Percentiles rank a stretch among this genome's conserved stretches.
These are phyloP conservation scores for Coemansia sp. DNA, from an alignment of 192 early-diverging fungal genomes.

Conservation along the genomic window DNA sequence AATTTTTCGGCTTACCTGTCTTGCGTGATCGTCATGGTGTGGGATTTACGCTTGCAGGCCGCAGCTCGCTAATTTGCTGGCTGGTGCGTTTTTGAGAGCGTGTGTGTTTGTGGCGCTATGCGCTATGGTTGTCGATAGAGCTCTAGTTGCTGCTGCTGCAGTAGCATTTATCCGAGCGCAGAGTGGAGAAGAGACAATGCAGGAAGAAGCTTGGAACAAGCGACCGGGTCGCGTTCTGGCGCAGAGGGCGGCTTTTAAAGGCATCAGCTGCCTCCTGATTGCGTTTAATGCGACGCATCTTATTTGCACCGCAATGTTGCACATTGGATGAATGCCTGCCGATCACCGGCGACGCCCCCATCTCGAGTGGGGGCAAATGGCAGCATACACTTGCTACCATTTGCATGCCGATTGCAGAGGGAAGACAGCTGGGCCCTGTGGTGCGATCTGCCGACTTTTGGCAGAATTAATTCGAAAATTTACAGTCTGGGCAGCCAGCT, in stretches of 20 bases:
- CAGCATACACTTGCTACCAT: background rate
- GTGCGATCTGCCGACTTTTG: background rate
- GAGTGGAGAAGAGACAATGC: background rate
- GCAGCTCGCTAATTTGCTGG: background rate
- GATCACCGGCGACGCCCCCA: background rate
- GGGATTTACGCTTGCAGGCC: background rate
- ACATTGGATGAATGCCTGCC: background rate
- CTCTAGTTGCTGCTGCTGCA: background rate
- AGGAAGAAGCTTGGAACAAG: background rate
- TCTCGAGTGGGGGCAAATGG: background rate
- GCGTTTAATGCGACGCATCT: background rate
- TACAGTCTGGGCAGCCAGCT: too few species aligned
- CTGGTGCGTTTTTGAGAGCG: background rate
- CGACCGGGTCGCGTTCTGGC: background rate
- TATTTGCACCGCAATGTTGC: background rate
- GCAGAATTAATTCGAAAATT: background rate
- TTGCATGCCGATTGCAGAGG: background rate
- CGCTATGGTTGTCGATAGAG: background rate
- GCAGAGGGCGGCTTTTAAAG: background rate
- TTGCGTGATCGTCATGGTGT: constrained; percentile 32
- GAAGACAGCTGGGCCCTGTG: background rate
- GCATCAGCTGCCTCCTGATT: background rate
- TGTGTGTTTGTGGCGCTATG: background rate
- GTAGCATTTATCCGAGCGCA: background rate
- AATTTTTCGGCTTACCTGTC: constrained; percentile 51